Percentiles rank a stretch among this genome's conserved stretches.
Evolutionary conservation across 2,329 filamentous ascomycete species (phyloP).

Genomic region (Venturia nashicola): DNA sequence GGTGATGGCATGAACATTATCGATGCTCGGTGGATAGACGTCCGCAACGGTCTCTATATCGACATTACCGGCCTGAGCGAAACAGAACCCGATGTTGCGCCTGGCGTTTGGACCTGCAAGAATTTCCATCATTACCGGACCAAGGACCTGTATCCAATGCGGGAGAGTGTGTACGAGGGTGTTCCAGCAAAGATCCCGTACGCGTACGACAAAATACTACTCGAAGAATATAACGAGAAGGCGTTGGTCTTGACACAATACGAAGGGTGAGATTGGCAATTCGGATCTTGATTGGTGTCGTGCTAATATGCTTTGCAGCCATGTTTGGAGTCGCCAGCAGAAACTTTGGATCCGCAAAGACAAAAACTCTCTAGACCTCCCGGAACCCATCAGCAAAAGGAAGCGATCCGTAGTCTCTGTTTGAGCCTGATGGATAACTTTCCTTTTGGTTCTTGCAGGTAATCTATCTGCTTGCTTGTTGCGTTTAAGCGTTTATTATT

Average conservation of each 20-base stretch:
- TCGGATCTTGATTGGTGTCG: background rate
- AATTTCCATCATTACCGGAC: slow-evolving; percentile 62
- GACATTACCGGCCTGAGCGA: slow-evolving; percentile 71
- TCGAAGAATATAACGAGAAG: slow-evolving; percentile 52
- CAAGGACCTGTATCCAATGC: slow-evolving; percentile 64
- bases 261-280: slow-evolving; percentile 41
- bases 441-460: background rate
- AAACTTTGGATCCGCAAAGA: slow-evolving; percentile 4
- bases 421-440: background rate
- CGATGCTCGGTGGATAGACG: slow-evolving; percentile 74
- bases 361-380: background rate
- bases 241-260: slow-evolving; percentile 49
- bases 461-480: background rate
- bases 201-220: slow-evolving; percentile 52
- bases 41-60: slow-evolving; percentile 63
- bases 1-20: slow-evolving; percentile 68
- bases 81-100: slow-evolving; percentile 44
- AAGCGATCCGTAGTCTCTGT: background rate
- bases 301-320: slow-evolving; percentile 2
- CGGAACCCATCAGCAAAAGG: background rate
- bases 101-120: slow-evolving; percentile 67
- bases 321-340: slow-evolving; percentile 5
- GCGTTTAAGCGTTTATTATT: background rate
- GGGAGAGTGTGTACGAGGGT: slow-evolving; percentile 63
- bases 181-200: slow-evolving; percentile 58